Percentiles rank a stretch among this genome's conserved stretches.
Conservation (phyloP, 2,329 filamentous ascomycete species). For the Colletotrichum chrysophilum region DNA sequence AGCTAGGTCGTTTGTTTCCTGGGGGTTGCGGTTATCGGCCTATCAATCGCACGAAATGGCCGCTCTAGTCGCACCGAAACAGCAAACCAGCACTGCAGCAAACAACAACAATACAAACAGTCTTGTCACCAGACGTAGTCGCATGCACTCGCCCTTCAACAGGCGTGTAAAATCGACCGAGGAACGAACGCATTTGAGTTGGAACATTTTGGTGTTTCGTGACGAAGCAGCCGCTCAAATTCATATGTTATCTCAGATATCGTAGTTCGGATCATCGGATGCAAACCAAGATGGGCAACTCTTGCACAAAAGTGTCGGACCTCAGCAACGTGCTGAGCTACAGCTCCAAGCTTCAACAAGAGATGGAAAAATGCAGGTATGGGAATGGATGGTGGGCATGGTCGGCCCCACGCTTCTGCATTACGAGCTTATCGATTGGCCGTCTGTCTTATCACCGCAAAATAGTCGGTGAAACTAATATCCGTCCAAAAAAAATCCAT, state of each 20-base stretch:
- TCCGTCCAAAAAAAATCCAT: constrained; percentile 30
- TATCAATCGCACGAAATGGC: constrained; percentile 12
- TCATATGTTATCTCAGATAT: neutral
- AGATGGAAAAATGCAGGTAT: neutral
- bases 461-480: constrained; percentile 26
- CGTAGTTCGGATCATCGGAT: neutral
- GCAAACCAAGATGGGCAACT: neutral
- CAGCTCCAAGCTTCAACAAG: neutral
- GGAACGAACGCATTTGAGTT: neutral
- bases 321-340: neutral
- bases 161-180: neutral
- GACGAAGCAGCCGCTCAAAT: neutral
- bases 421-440: constrained; percentile 20
- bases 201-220: neutral
- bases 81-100: neutral
- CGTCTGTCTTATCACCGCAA: constrained; percentile 24
- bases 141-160: neutral
- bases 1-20: neutral
- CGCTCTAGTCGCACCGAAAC: constrained; percentile 3
- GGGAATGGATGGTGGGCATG: neutral
- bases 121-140: neutral
- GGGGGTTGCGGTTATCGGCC: constrained; percentile 6
- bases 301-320: neutral
- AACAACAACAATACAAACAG: neutral
- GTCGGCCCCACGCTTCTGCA: neutral